These are phyloP conservation scores for Sugiyamaella qingdaonensis DNA, from an alignment of 805 yeast species.

Conservation along the genomic window DNA sequence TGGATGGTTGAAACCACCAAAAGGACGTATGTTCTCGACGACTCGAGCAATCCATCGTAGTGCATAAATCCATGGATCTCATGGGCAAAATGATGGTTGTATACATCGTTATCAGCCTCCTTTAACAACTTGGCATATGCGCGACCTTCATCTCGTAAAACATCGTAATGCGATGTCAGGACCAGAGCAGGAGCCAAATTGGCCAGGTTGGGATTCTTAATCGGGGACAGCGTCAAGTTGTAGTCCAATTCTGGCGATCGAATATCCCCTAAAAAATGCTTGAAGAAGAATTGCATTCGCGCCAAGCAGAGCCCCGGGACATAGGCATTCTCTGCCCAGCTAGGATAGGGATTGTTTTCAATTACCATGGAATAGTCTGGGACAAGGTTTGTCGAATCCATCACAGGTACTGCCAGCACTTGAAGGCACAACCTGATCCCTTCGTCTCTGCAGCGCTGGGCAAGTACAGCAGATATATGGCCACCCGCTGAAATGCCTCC, in stretches of 20 bases:
- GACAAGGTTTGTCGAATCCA: conserved; percentile 1
- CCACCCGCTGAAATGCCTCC: conserved; percentile 48
- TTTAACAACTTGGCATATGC: conserved; percentile 7
- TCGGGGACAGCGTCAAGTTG: conserved; percentile 3
- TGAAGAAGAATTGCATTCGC: conserved; percentile 6
- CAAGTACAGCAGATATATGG: conserved; percentile 26
- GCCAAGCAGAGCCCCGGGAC: conserved; percentile 8
- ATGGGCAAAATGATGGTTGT: conserved; percentile 9
- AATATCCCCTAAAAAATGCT: neutral
- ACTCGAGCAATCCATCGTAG: conserved; percentile 6
- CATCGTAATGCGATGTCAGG: conserved; percentile 7
- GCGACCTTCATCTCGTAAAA: conserved; percentile 9
- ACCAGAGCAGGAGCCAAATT: conserved; percentile 9
- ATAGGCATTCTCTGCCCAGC: conserved; percentile 2
- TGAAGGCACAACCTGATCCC: conserved; percentile 7
- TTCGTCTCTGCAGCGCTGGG: conserved; percentile 8
- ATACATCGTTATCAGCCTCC: conserved; percentile 1
- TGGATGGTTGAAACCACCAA: conserved; percentile 3
- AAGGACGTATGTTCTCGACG: conserved; percentile 1
- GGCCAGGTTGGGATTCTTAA: conserved; percentile 6
- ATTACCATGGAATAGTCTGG: conserved; percentile 2
- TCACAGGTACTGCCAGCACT: conserved; percentile 3
- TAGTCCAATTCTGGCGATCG: conserved; percentile 4
- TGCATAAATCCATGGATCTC: conserved; percentile 7
- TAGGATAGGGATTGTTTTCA: conserved; percentile 3